Evolutionary conservation across 306 rosid genomes (phyloP).

Genomic region (Vicia faba): DNA sequence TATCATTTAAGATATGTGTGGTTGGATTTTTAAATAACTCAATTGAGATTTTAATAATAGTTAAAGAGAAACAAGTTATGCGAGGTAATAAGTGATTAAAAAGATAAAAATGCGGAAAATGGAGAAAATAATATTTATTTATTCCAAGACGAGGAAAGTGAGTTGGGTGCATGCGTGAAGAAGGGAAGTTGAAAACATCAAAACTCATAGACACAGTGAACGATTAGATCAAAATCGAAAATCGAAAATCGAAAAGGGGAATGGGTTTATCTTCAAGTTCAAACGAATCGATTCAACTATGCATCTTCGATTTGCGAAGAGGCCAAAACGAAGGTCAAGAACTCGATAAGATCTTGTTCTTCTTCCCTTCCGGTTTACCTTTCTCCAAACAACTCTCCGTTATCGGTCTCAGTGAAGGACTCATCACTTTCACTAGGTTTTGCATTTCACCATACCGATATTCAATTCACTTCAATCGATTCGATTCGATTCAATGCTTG

Average conservation of each 20-base stretch:
- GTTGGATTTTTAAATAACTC: too few relatives aligned
- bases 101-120: too few relatives aligned
- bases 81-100: too few relatives aligned
- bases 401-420: constrained; percentile 96
- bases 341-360: constrained; percentile 88
- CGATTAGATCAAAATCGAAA: background rate
- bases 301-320: constrained; percentile 86
- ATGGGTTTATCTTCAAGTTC: constrained; percentile 78
- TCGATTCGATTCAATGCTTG: too few relatives aligned
- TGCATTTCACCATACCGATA: too few relatives aligned
- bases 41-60: too few relatives aligned
- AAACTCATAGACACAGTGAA: background rate
- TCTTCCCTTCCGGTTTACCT: constrained; percentile 82
- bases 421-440: constrained; percentile 91
- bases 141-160: too few relatives aligned
- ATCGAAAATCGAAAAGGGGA: background rate
- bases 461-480: background rate
- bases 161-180: constrained; percentile 1
- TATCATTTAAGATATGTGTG: too few relatives aligned
- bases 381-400: constrained; percentile 84
- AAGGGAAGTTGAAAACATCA: background rate
- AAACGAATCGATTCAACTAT: constrained; percentile 61
- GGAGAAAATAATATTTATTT: too few relatives aligned
- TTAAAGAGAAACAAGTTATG: too few relatives aligned
- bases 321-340: constrained; percentile 98